Evolutionary conservation across 129 eudicot genomes (phyloP), one percentile per base, ranked within the genome.

Genomic region (Centella asiatica): DNA sequence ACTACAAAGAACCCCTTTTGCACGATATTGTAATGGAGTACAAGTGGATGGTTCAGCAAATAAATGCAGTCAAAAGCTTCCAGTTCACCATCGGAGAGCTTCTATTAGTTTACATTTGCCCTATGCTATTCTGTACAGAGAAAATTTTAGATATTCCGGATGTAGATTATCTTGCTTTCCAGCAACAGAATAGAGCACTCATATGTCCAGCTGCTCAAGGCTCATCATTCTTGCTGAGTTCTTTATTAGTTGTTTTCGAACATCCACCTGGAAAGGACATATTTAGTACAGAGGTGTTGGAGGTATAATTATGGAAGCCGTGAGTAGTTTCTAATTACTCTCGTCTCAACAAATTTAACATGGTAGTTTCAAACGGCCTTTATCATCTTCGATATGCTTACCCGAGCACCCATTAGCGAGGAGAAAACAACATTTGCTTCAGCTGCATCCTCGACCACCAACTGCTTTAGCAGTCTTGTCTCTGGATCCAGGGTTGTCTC

Each of bases 361-460:
- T 46, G 25, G 24, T 46, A 17, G 20, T 46, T 46, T 46, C 24
- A 46, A 46, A 46, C 23, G 0, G n/a, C 51, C 0, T 24, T n/a
- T 46, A 19, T 44, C 15, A 11, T 8, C 40, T 31, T 29, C 10
- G 23, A 63, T 39, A 37, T 31, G 65, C 88, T 74, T 85, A 92
- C 99, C 78, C 85, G 78, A 40, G 89, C 64, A 51, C 99, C 99
- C 99, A 92, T 92, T 48, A 92, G 99, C 42, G 96, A 84, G 42
- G 99, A 87, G 74, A 92, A 92, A 8, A 77, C 82, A 57, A 82
- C 85, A 76, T 82, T 92, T 7, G 99, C 95, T 81, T 92, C 95
- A 1, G 84, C 99, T 26, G 83, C 92, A 78, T 92, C 96, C 46
- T 92, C 99, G 4, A 87, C 96, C 75, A 70, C 83, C 57, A 92